Conservation (phyloP, 164 flowering plant species). For the Litsea cubeba region DNA sequence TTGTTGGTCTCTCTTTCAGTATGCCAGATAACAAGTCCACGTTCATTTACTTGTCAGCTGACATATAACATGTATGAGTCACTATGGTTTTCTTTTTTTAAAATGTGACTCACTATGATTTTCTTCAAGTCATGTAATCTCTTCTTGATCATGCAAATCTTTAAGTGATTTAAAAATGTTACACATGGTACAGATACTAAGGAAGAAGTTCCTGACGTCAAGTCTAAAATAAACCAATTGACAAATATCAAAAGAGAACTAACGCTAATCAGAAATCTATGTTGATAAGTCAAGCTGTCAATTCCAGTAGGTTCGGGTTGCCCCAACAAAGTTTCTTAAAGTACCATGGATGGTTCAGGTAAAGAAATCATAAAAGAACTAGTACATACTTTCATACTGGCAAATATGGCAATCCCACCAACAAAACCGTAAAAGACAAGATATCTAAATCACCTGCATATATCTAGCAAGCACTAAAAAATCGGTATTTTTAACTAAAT, state of each 20-base stretch:
- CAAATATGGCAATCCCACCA: background rate
- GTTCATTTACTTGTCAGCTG: background rate
- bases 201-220: background rate
- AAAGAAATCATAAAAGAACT: background rate
- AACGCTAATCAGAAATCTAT: background rate
- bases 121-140: background rate
- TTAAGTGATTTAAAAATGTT: background rate
- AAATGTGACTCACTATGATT: background rate
- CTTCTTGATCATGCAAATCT: background rate
- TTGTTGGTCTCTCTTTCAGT: background rate
- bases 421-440: background rate
- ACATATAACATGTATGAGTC: background rate
- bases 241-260: background rate
- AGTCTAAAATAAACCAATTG: background rate
- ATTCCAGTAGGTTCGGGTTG: background rate
- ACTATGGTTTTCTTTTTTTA: no score
- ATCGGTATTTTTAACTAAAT: slow-evolving; percentile 75
- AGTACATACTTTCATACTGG: background rate
- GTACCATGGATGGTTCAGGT: background rate
- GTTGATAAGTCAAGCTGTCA: background rate
- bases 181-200: background rate
- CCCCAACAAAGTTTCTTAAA: background rate
- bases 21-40: background rate
- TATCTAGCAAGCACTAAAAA: slow-evolving; percentile 96
- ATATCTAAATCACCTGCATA: slow-evolving; percentile 73